Percentiles rank a stretch among this genome's conserved stretches.
phyloP scores from a whole-genome alignment of 1,284 basidiomycete genomes.

The Ustilago esculenta region DNA sequence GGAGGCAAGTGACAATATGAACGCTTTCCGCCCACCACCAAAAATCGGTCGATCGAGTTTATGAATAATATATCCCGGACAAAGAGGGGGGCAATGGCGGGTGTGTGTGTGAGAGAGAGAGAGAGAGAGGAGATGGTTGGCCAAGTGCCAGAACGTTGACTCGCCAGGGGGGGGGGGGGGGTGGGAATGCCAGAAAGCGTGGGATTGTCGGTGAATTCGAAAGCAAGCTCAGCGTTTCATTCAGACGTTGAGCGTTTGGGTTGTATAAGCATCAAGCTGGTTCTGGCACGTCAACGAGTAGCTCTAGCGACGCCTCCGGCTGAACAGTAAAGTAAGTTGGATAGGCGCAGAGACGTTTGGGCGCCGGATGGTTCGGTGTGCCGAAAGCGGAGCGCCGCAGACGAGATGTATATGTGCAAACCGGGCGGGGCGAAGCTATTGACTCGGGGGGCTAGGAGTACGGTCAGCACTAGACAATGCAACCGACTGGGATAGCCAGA shows the following conservation, averaged over 20 bases:
- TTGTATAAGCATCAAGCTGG: not conserved
- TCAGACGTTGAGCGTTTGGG: not conserved
- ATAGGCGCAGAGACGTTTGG: too few relatives aligned
- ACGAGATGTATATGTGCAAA: not conserved
- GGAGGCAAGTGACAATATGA: not conserved
- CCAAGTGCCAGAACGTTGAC: too few relatives aligned
- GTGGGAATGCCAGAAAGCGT: not conserved
- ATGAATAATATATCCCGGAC: not conserved
- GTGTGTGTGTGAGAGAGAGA: too few relatives aligned
- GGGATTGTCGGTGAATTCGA: constrained; percentile 4
- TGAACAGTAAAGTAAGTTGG: too few relatives aligned
- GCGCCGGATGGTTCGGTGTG: not conserved
- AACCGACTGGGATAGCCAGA: not conserved
- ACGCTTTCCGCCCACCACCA: not conserved
- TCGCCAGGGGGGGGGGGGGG: too few relatives aligned
- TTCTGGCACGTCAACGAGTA: too few relatives aligned
- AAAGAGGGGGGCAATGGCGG: too few relatives aligned
- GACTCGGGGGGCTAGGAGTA: too few relatives aligned
- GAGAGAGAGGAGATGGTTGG: too few relatives aligned
- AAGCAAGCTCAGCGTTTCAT: constrained; percentile 11
- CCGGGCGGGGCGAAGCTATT: too few relatives aligned
- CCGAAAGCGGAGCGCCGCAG: constrained; percentile 2
- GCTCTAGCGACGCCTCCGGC: too few relatives aligned
- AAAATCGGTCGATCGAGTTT: not conserved
- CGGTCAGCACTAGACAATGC: too few relatives aligned